Evolutionary conservation across 306 rosid genomes (phyloP).

Genomic region (Sphenostylis stenocarpa): DNA sequence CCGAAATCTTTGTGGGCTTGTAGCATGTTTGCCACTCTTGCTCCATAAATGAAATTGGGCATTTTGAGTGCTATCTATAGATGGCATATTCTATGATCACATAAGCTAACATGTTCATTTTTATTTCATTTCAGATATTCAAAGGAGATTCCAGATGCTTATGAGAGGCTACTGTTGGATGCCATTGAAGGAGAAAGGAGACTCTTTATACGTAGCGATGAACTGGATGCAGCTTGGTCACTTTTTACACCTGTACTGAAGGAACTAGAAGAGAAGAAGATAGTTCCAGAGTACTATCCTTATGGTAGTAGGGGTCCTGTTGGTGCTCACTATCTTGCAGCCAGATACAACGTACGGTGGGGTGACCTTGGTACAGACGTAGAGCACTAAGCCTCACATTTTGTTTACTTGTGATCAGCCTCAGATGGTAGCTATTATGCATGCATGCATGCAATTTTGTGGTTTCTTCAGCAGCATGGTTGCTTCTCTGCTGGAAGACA

Average conservation of each 20-base stretch:
- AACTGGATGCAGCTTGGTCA: constrained; percentile 85
- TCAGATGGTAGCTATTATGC: constrained; percentile 19
- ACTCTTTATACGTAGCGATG: constrained; percentile 88
- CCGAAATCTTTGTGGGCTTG: neutral
- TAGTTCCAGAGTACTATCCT: constrained; percentile 85
- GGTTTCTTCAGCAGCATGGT: constrained; percentile 21
- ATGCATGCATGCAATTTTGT: constrained; percentile 22
- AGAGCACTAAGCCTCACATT: constrained; percentile 38
- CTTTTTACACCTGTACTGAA: constrained; percentile 78
- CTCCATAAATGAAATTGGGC: neutral
- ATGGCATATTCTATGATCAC: neutral
- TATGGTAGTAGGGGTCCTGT: constrained; percentile 91
- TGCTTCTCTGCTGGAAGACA: constrained; percentile 10
- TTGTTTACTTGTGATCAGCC: constrained; percentile 18
- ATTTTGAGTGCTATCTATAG: neutral
- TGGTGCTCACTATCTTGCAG: constrained; percentile 91
- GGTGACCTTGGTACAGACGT: constrained; percentile 66
- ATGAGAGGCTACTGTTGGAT: constrained; percentile 87
- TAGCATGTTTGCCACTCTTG: neutral
- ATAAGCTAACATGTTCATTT: constrained; percentile 1
- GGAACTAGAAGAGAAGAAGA: constrained; percentile 74
- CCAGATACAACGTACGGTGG: constrained; percentile 79
- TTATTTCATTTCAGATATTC: constrained; percentile 63
- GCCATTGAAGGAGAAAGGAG: constrained; percentile 93
- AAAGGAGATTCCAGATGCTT: constrained; percentile 93